A percentile compares a stretch with the other conserved stretches of the same genome.
Evolutionary conservation across 257 asterid species (phyloP).

Genomic region (Penstemon eatonii): DNA sequence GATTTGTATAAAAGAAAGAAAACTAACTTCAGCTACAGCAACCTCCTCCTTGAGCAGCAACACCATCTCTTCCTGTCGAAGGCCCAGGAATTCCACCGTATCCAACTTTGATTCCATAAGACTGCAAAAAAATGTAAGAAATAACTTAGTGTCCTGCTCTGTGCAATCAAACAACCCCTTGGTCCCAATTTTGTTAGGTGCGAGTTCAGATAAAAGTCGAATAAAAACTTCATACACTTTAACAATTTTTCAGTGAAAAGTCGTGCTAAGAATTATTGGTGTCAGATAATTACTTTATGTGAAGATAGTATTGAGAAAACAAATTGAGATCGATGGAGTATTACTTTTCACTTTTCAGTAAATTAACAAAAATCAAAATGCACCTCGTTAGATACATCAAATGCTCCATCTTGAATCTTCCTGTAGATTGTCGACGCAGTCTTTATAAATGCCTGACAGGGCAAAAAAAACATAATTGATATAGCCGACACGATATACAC

Average conservation of each 20-base stretch:
- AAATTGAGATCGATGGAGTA: too few species aligned
- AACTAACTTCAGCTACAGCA: conserved; percentile 53
- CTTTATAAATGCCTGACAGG: conserved; percentile 64
- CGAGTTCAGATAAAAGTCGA: too few species aligned
- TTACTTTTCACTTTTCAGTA: too few species aligned
- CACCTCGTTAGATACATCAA: conserved; percentile 82
- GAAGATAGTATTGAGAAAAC: too few species aligned
- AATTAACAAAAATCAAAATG: conserved; percentile 1
- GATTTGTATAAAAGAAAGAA: too few species aligned
- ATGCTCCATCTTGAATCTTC: conserved; percentile 82
- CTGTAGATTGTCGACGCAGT: conserved; percentile 73
- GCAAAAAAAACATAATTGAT: neutral
- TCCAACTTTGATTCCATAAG: conserved; percentile 79
- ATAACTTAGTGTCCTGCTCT: neutral
- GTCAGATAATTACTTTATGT: too few species aligned
- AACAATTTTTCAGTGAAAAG: too few species aligned
- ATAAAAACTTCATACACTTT: too few species aligned
- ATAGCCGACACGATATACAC: too few species aligned
- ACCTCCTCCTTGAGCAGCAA: conserved; percentile 57
- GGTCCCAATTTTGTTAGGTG: too few species aligned
- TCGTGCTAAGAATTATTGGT: too few species aligned
- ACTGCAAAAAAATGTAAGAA: conserved; percentile 37
- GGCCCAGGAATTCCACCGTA: conserved; percentile 66
- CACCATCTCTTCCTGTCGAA: conserved; percentile 68
- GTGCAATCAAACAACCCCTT: too few species aligned